phyloP scores from a whole-genome alignment of 2,329 filamentous ascomycete species.

The Colletotrichum camelliae region DNA sequence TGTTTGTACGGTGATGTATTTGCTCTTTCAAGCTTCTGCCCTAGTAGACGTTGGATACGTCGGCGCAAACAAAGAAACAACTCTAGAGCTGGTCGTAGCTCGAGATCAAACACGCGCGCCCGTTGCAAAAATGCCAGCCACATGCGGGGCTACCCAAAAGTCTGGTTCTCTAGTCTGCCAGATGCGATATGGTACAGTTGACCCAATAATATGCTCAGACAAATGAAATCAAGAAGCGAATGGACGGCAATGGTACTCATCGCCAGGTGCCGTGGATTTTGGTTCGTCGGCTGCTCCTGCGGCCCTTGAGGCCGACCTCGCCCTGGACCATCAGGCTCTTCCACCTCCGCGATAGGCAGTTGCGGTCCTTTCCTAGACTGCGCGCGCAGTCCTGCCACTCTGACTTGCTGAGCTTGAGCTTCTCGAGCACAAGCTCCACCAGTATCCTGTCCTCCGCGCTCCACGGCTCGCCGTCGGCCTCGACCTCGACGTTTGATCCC shows the following conservation, averaged over 20 bases:
- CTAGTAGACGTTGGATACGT: neutral
- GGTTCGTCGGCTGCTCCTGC: slow-evolving; percentile 46
- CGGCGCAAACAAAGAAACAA: neutral
- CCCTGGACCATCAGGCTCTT: slow-evolving; percentile 65
- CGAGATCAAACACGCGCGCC: neutral
- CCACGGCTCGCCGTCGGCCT: slow-evolving; percentile 58
- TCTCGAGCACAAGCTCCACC: slow-evolving; percentile 71
- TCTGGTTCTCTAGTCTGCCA: neutral
- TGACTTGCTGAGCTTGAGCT: slow-evolving; percentile 66
- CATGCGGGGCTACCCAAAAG: neutral
- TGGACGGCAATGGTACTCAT: slow-evolving; percentile 27
- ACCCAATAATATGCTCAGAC: neutral
- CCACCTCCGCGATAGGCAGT: slow-evolving; percentile 64
- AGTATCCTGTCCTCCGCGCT: slow-evolving; percentile 67
- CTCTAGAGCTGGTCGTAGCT: neutral
- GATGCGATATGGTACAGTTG: neutral
- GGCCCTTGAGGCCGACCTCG: slow-evolving; percentile 62
- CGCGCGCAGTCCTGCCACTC: slow-evolving; percentile 74
- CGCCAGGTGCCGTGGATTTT: slow-evolving; percentile 63
- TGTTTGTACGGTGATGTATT: neutral
- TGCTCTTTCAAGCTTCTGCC: neutral
- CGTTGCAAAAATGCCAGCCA: neutral
- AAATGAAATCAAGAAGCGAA: neutral
- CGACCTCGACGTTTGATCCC: slow-evolving; percentile 46
- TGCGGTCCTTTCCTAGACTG: slow-evolving; percentile 64